A percentile compares a stretch with the other conserved stretches of the same genome.
phyloP scores from a whole-genome alignment of 768 basidiomycete genomes.

The Galerina sulciceps region DNA sequence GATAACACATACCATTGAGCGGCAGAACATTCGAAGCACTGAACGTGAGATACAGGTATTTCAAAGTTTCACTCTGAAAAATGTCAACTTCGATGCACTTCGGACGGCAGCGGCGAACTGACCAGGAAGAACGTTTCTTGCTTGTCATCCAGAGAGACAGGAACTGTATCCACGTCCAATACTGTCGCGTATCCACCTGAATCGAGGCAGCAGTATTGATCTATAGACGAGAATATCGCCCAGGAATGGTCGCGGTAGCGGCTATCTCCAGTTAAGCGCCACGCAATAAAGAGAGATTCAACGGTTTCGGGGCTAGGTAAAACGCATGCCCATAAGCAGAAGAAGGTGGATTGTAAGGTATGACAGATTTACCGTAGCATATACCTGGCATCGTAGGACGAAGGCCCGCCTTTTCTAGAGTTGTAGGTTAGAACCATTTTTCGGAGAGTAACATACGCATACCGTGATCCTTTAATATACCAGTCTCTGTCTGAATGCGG shows the following conservation, averaged over 20 bases:
- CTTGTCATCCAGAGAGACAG: neutral
- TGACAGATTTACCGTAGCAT: neutral
- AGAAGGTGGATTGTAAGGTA: neutral
- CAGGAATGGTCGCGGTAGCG: neutral
- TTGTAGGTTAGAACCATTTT: neutral
- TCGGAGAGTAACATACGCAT: conserved; percentile 14
- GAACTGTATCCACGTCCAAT: neutral
- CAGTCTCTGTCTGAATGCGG: conserved; percentile 62
- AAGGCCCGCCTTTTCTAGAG: neutral
- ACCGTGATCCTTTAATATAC: conserved; percentile 85
- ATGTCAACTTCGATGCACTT: neutral
- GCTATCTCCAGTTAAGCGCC: conserved; percentile 2
- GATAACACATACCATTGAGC: neutral
- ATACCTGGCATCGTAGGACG: neutral
- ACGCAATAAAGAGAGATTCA: conserved; percentile 1
- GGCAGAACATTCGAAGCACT: neutral
- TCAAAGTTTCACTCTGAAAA: neutral
- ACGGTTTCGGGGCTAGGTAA: neutral
- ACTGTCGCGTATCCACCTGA: conserved; percentile 3
- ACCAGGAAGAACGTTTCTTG: conserved; percentile 2
- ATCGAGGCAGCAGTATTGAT: neutral
- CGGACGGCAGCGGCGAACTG: no score
- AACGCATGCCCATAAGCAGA: neutral
- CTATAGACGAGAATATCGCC: conserved; percentile 1
- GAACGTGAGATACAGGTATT: conserved; percentile 1